A percentile compares a stretch with the other conserved stretches of the same genome.
Conservation (phyloP, 768 basidiomycete species). For the Termitomyces sp. region DNA sequence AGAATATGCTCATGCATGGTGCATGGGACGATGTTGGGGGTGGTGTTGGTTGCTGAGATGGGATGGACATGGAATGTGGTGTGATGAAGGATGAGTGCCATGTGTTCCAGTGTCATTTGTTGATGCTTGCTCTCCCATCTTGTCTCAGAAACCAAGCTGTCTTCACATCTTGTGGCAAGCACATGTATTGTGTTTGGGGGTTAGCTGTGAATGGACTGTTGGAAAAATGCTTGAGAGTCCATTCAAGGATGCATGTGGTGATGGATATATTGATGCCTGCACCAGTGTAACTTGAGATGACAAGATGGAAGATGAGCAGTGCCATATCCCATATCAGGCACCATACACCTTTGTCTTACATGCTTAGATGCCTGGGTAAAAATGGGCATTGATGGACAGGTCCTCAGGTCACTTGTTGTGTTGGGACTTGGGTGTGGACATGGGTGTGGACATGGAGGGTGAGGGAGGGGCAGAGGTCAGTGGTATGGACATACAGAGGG, state of each 20-base stretch:
- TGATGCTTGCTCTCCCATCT: no score
- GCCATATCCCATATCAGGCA: conserved; percentile 81
- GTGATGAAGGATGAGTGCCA: no score
- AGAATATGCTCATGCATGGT: no score
- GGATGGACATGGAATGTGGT: no score
- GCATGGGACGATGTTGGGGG: no score
- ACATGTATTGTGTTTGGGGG: conserved; percentile 32
- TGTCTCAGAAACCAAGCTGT: no score
- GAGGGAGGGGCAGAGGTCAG: not conserved
- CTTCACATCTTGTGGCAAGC: no score
- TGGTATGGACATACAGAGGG: not conserved
- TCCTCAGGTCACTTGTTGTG: conserved; percentile 41
- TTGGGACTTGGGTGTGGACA: not conserved
- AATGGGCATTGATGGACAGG: conserved; percentile 72
- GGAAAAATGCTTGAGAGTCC: conserved; percentile 80
- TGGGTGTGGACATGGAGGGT: not conserved
- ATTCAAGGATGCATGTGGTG: conserved; percentile 76
- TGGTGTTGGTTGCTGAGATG: no score
- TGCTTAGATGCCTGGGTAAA: conserved; percentile 81
- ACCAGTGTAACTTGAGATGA: conserved; percentile 72
- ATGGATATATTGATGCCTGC: conserved; percentile 71
- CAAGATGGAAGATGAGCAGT: conserved; percentile 87
- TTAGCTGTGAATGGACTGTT: conserved; percentile 38
- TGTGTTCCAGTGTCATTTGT: no score
- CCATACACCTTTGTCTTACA: conserved; percentile 68